Conservation (phyloP, 2,329 filamentous ascomycete species). For the Colletotrichum scovillei region DNA sequence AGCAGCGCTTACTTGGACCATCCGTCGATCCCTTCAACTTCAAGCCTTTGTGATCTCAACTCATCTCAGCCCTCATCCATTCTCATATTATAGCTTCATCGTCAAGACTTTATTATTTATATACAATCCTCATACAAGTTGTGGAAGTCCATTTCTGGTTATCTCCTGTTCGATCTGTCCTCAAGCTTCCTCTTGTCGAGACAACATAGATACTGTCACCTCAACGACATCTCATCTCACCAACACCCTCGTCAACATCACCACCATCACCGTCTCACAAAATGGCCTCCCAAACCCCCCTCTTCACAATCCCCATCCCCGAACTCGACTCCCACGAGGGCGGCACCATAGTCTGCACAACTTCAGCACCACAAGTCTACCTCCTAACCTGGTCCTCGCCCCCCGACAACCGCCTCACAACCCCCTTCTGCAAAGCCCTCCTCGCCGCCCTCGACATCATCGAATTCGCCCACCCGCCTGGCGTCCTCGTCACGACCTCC, state of each 20-base stretch:
- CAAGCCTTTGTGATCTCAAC: background rate
- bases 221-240: background rate
- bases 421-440: constrained; percentile 74
- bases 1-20: background rate
- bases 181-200: background rate
- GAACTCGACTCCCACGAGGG: constrained; percentile 56
- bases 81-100: background rate
- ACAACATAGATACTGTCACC: too few species aligned
- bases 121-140: background rate
- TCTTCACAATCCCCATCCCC: constrained; percentile 71
- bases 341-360: constrained; percentile 72
- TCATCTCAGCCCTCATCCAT: background rate
- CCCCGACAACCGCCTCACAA: constrained; percentile 81
- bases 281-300: constrained; percentile 46
- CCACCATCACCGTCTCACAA: rapidly evolving
- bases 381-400: constrained; percentile 77
- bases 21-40: background rate
- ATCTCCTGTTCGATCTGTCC: background rate
- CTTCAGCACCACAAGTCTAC: constrained; percentile 72
- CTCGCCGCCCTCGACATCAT: constrained; percentile 80
- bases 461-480: constrained; percentile 69
- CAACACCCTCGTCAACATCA: background rate
- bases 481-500: constrained; percentile 82
- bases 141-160: too few species aligned
- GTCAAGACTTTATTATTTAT: background rate